Percentiles rank a stretch among this genome's conserved stretches.
Conservation (phyloP, 169 alveolate species). For the Eimeria maxima region DNA sequence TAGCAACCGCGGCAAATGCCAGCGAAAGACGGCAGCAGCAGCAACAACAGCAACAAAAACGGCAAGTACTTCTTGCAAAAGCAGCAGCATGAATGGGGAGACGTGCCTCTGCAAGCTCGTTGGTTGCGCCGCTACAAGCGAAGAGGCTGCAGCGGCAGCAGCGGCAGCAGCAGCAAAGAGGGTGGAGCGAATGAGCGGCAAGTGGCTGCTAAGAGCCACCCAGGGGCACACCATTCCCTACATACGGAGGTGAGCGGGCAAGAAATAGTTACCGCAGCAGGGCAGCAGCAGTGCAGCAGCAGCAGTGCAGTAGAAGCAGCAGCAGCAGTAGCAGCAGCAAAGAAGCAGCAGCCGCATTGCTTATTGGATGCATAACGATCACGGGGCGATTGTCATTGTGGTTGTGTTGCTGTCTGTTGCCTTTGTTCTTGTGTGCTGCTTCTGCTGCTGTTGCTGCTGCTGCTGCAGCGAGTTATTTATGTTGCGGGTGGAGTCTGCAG, state of each 20-base stretch:
- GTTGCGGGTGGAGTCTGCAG: constrained; percentile 27
- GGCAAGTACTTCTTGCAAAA: neutral
- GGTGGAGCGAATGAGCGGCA: constrained; percentile 52
- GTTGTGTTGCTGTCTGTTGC: too few relatives aligned
- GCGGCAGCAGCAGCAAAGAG: constrained; percentile 61
- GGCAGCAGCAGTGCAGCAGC: constrained; percentile 23
- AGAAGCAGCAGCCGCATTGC: neutral
- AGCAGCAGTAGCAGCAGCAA: constrained; percentile 14
- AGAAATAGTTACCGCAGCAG: neutral
- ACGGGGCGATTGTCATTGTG: too few relatives aligned
- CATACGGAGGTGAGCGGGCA: constrained; percentile 17
- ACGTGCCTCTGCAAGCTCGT: neutral
- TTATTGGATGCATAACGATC: too few relatives aligned
- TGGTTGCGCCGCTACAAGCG: neutral
- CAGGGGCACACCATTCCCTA: constrained; percentile 79
- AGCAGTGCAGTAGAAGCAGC: constrained; percentile 22
- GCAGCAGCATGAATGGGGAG: constrained; percentile 19
- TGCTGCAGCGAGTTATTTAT: constrained; percentile 67
- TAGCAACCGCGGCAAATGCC: neutral
- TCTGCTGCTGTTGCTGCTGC: constrained; percentile 20
- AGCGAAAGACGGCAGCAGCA: constrained; percentile 4
- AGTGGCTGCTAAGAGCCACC: constrained; percentile 81
- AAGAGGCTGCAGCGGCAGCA: constrained; percentile 23
- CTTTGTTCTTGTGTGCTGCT: neutral
- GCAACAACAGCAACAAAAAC: constrained; percentile 53